Percentiles rank a stretch among this genome's conserved stretches.
Evolutionary conservation across 2,329 filamentous ascomycete genomes (phyloP).

Genomic region (Xylogone sp.): DNA sequence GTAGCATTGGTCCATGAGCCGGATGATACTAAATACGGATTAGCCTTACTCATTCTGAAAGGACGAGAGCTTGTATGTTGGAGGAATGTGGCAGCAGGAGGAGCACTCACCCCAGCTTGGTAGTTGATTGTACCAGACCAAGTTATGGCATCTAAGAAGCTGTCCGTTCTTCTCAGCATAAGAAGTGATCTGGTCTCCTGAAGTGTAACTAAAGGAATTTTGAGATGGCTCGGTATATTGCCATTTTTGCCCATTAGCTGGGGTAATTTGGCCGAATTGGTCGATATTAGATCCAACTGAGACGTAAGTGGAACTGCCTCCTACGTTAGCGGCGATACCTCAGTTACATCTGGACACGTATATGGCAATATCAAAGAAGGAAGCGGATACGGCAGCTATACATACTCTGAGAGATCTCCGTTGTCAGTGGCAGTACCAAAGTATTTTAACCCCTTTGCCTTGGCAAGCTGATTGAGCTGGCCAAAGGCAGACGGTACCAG

Average conservation of each 20-base stretch:
- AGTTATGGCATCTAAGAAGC: conserved; percentile 59
- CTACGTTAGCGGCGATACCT: neutral
- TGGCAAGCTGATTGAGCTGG: conserved; percentile 37
- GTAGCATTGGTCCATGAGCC: conserved; percentile 54
- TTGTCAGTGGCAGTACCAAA: conserved; percentile 59
- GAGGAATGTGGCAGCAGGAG: neutral
- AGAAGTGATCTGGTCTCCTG: conserved; percentile 50
- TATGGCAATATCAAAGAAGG: neutral
- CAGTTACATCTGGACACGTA: neutral
- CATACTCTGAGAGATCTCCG: conserved; percentile 36
- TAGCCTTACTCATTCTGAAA: neutral
- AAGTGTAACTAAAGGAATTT: conserved; percentile 52
- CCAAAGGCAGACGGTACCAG: conserved; percentile 9
- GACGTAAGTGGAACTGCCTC: conserved; percentile 48
- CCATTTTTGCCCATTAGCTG: conserved; percentile 64
- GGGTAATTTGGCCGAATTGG: conserved; percentile 63
- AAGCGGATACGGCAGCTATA: neutral
- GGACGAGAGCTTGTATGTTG: neutral
- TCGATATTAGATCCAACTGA: conserved; percentile 48
- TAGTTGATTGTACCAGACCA: conserved; percentile 48
- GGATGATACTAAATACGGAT: conserved; percentile 29
- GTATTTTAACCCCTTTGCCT: conserved; percentile 50
- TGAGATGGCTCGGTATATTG: conserved; percentile 54
- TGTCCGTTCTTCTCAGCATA: conserved; percentile 46
- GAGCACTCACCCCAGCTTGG: conserved; percentile 40